phyloP scores from a whole-genome alignment of 371 early-diverging fungal species.

The Mucor racemosus region DNA sequence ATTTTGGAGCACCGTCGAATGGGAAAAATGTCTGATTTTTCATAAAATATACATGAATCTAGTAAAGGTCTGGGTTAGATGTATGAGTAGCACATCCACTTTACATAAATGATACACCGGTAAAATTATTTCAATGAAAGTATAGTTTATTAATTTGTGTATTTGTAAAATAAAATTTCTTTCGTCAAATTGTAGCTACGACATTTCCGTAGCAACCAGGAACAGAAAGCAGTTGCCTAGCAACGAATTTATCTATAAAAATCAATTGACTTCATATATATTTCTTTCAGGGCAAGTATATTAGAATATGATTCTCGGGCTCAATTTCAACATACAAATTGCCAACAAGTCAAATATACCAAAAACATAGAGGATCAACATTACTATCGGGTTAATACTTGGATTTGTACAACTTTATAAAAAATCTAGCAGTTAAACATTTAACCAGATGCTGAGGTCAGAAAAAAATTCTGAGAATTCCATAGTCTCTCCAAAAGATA shows the following conservation, averaged over 20 bases:
- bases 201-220: no score
- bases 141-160: no score
- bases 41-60: no score
- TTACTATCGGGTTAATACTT: neutral
- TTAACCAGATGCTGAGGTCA: neutral
- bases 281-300: neutral
- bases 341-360: neutral
- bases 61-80: no score
- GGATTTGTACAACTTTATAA: neutral
- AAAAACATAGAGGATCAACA: neutral
- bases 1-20: neutral
- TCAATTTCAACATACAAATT: neutral
- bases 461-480: neutral
- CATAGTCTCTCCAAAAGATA: neutral
- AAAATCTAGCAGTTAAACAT: neutral
- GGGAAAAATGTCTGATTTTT: neutral
- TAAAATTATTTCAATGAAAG: no score
- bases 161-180: no score
- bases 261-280: neutral
- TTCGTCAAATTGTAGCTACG: no score
- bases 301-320: neutral
- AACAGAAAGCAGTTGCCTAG: no score
- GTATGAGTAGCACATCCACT: no score
- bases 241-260: no score
- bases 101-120: no score